Evolutionary conservation across 495 filamentous ascomycete genomes (phyloP), one percentile per base, ranked within the genome.

Genomic region (Friedmanniomyces simplex): DNA sequence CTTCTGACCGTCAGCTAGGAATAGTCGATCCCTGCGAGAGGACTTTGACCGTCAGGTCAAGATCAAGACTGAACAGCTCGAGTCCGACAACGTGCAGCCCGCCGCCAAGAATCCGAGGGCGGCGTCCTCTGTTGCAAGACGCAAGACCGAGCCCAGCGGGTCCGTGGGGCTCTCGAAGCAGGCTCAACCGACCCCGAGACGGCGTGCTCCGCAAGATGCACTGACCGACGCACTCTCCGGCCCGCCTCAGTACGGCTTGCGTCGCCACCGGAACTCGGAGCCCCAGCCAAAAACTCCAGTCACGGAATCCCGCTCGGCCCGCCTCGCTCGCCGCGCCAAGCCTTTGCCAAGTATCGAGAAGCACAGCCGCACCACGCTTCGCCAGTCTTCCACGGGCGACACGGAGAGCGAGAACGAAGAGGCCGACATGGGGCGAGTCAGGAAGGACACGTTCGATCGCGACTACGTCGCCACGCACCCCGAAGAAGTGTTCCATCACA

Each of bases 261-360:
- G 56, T 32, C 56, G 39, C 39, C 39, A 58, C 11, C 47, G 56
- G 1, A 13, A 34, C 11, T 46, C 37, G 21, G 21, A 43, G 11
- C 18, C 46, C 7, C 43, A 57, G 24, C 54, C 34, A 1, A 26
- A 2, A 20, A n/a, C 32, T 6, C 45, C 52, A 1, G 32, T n/a
- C 5, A 39, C 5, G 14, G 43, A 58, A 11, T 16, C 22, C 24
- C 45, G 43, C 6, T 25, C 56, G 18, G 50, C 18, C 32, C 61
- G 61, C 11, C 39, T 52, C 4, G 50, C 56, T 3, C 61, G 61
- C 24, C 55, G 56, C 30, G 30, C 61, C 42, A 62, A 50, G 32
- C 20, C 21, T 26, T 16, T 53, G 2, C 51, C 36, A 1, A 49
- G 41, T 37, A 55, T 51, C 42, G 61, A 63, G 26, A 26, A 26